Base-by-base conservation (phyloP, 768 basidiomycete genomes). In the Leccinum broughii region DNA sequence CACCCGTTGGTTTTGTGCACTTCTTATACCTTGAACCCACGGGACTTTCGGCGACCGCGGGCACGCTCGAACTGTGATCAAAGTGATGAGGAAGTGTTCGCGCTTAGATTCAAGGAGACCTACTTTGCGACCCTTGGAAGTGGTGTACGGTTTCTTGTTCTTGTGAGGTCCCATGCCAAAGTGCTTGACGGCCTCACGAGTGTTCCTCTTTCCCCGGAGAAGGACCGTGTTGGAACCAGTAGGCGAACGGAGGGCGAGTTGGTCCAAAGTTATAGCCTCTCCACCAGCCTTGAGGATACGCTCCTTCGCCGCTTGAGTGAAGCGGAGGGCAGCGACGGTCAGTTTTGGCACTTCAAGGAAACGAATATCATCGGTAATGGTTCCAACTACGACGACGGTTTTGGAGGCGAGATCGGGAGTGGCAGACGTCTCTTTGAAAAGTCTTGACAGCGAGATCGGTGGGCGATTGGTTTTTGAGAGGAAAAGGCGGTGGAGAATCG, bases 101-200 rank as follows among this genome's bases (percentile, higher is more conserved):
- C 20, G 26, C 8, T 4, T n/a, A 4, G 9, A 10, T 15, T 9
- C 4, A 46, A 9, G 6, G 13, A 6, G 32, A 71, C 77, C 46
- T 69, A 89, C 88, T 80, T 97, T 98, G 86, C 95, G 92, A 64
- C 97, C 96, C 83, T 96, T 97, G 75, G 93, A 95, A 71, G 81
- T 83, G 51, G 95, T 92, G 81, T 94, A 91, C 52, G 97, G 97
- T 81, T 95, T 97, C 85, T 96, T 98, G 89, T 97, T 83, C 81
- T 98, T 93, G 88, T 95, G 93, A 58, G 95, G 95, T 80, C 89
- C 93, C 92, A 93, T 93, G 78, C 96, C 96, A 76, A 98, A 98
- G 85, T 98, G 96, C 78, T 93, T 95, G 82, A 91, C 87, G 54
- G 95, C 92, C 78, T 98, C 97, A 65, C 97, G 87, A 60, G 91